Base-by-base conservation (phyloP, 495 filamentous ascomycete genomes). In the Podospora anserina region DNA sequence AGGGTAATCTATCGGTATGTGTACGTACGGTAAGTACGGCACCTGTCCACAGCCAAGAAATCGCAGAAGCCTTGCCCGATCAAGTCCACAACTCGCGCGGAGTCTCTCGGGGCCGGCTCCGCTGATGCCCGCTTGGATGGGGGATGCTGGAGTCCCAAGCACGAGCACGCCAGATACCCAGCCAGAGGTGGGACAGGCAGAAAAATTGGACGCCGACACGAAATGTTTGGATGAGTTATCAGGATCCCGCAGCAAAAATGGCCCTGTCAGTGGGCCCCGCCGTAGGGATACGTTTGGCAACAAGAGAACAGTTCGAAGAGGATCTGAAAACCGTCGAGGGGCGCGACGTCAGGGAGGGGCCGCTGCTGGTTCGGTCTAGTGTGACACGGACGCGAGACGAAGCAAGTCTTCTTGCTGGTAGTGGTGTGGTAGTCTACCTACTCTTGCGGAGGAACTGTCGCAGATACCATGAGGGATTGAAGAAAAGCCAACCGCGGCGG, bases 21-120 rank as follows among this genome's bases (percentile, higher is more conserved):
- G 39, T 49, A 49, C 39, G 39, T 49, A 49, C 39, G 39, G 39
- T 49, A 49, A 49, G 39, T 49, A 49, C 39, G 39, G 39, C 39
- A 49, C 9, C 9, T 16, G 39, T 13, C 39, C 39, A 49, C 39
- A 9, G 55, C 55, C 55, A 58, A 58, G 55, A 58, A 58, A 26
- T 58, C 55, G 19, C 69, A 18, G 70, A 44, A 44, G 53, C 61
- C 65, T 70, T 69, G 65, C 68, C 71, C 65, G 71, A 71, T 74
- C 61, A 68, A 70, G 71, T 64, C 67, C 65, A 69, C 63, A 68
- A 64, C 73, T 63, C 68, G 39, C 26, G 60, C 60, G 27, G 27
- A 20, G 15, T 28, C 59, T 49, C 49, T 58, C 65, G 44, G 66
- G 65, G 30, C 34, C 30, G 65, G 63, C 61, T 68, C 66, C 69